phyloP scores from a whole-genome alignment of 83 land plant species.

The Picea abies region DNA sequence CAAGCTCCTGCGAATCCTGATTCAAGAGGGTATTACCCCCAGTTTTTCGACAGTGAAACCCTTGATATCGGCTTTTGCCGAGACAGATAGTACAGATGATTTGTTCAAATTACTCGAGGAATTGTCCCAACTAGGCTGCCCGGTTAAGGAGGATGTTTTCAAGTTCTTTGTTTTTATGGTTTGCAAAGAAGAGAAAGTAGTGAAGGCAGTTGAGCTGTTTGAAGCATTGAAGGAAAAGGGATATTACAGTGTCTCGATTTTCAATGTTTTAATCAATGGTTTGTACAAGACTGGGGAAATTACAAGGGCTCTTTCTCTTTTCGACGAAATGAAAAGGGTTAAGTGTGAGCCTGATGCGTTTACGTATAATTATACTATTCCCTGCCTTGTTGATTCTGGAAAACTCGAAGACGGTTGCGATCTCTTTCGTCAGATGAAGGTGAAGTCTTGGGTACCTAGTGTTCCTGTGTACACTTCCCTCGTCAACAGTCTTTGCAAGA shows the following conservation, averaged over 20 bases:
- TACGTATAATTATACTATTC: slow-evolving; percentile 42
- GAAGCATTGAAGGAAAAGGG: slow-evolving; percentile 42
- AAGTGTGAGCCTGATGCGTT: slow-evolving; percentile 44
- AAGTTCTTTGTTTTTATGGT: slow-evolving; percentile 48
- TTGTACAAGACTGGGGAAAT: slow-evolving; percentile 39
- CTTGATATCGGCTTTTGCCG: slow-evolving; percentile 47
- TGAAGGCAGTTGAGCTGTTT: slow-evolving; percentile 45
- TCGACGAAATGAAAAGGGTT: slow-evolving; percentile 42
- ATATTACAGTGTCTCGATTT: slow-evolving; percentile 41
- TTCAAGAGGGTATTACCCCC: slow-evolving; percentile 52
- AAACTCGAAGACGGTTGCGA: slow-evolving; percentile 46
- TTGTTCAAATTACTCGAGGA: slow-evolving; percentile 38
- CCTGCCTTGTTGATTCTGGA: slow-evolving; percentile 51
- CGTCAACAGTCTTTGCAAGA: slow-evolving; percentile 55
- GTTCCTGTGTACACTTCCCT: slow-evolving; percentile 54
- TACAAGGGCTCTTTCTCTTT: slow-evolving; percentile 40
- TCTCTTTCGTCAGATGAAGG: slow-evolving; percentile 46
- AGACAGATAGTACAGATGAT: slow-evolving; percentile 34
- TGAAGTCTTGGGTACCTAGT: slow-evolving; percentile 44
- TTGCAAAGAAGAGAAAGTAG: slow-evolving; percentile 29
- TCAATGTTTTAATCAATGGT: slow-evolving; percentile 51
- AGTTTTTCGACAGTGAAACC: slow-evolving; percentile 51
- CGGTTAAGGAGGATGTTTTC: slow-evolving; percentile 41
- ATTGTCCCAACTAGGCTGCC: slow-evolving; percentile 33
- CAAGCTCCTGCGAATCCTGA: slow-evolving; percentile 46